Conservation (phyloP, 2,329 filamentous ascomycete species). For the Scedosporium boydii region DNA sequence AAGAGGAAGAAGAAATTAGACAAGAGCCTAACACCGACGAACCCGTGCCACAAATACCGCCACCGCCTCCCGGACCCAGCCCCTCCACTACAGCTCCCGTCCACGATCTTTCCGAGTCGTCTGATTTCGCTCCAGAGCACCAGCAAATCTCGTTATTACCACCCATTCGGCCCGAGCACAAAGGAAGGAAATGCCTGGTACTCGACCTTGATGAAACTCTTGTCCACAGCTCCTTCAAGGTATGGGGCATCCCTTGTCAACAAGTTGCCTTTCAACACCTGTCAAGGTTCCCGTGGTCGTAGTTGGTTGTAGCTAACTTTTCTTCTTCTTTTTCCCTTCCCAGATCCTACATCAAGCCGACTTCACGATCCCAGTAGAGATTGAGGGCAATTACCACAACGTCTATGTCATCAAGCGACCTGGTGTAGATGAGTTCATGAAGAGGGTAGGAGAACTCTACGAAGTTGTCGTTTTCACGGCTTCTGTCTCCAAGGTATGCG, state of each 20-base stretch:
- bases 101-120: slow-evolving; percentile 22
- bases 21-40: slow-evolving; percentile 15
- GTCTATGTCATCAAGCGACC: slow-evolving; percentile 99
- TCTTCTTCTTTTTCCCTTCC: background rate
- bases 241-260: slow-evolving; percentile 25
- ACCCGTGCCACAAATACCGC: slow-evolving; percentile 29
- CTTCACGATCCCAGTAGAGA: slow-evolving; percentile 97
- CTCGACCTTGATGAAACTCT: slow-evolving; percentile 93
- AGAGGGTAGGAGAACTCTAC: slow-evolving; percentile 92
- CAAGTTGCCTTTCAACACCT: background rate
- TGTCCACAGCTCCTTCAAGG: slow-evolving; percentile 98
- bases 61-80: slow-evolving; percentile 35
- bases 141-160: slow-evolving; percentile 67
- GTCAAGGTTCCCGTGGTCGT: background rate
- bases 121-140: slow-evolving; percentile 20
- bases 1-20: background rate
- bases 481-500: slow-evolving; percentile 82
- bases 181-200: slow-evolving; percentile 87
- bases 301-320: slow-evolving; percentile 6
- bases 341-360: slow-evolving; percentile 96
- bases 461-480: slow-evolving; percentile 98
- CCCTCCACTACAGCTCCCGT: slow-evolving; percentile 24
- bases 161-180: slow-evolving; percentile 68
- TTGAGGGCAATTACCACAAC: slow-evolving; percentile 97
- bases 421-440: slow-evolving; percentile 99